Percentiles rank a stretch among this genome's conserved stretches.
Conservation (phyloP, 2,329 filamentous ascomycete genomes). For the Lomentospora prolificans region DNA sequence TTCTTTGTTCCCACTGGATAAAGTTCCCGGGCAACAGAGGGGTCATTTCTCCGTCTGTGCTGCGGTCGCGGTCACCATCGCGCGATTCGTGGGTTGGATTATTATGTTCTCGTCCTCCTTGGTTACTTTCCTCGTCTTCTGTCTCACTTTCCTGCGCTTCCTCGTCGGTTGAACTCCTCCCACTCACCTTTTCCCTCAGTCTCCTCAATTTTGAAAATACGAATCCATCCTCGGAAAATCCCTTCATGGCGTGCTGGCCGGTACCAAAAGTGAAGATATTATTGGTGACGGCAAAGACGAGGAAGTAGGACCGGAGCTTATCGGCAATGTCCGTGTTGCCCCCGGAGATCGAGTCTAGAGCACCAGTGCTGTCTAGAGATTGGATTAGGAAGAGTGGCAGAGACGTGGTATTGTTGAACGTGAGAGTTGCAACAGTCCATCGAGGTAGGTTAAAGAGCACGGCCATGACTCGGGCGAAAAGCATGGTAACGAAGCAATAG, state of each 20-base stretch:
- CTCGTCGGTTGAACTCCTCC: neutral
- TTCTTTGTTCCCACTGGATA: neutral
- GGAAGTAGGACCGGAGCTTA: slow-evolving; percentile 54
- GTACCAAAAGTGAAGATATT: slow-evolving; percentile 56
- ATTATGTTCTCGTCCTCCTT: neutral
- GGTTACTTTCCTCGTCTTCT: neutral
- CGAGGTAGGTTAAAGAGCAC: slow-evolving; percentile 28
- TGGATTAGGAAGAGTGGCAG: slow-evolving; percentile 35
- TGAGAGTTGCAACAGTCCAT: slow-evolving; percentile 34
- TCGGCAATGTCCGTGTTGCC: slow-evolving; percentile 33
- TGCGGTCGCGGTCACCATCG: neutral
- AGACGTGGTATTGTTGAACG: slow-evolving; percentile 40
- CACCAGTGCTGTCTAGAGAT: slow-evolving; percentile 38
- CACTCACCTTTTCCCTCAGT: neutral
- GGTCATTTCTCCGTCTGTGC: neutral
- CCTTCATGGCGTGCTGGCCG: slow-evolving; percentile 30
- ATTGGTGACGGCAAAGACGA: slow-evolving; percentile 54
- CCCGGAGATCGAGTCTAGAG: slow-evolving; percentile 37
- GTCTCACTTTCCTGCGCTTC: neutral
- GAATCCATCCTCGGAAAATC: slow-evolving; percentile 12
- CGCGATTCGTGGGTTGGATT: neutral
- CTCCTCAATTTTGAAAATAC: neutral
- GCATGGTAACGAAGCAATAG: slow-evolving; percentile 6
- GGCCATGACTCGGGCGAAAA: neutral
- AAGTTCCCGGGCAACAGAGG: neutral